Conservation (phyloP, 352 stramenopile genomes). For the Phytophthora kernoviae region DNA sequence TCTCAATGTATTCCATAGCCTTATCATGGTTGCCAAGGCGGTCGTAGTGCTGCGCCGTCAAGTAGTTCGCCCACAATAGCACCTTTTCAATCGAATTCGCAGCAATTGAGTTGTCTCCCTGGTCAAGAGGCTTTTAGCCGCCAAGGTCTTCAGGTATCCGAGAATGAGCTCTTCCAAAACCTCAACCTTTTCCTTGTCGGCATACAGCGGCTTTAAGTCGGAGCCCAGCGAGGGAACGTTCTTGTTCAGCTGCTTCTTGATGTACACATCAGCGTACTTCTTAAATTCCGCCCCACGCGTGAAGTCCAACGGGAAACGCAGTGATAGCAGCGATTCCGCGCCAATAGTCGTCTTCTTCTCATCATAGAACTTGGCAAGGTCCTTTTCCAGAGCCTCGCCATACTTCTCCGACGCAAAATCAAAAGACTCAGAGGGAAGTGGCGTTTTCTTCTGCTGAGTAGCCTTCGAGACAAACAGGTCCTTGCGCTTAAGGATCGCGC, state of each 20-base stretch:
- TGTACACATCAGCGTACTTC: conserved; percentile 55
- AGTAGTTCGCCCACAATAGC: conserved; percentile 92
- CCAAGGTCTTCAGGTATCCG: conserved; percentile 80
- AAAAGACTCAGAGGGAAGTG: conserved; percentile 51
- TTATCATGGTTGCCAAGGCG: conserved; percentile 84
- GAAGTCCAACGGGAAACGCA: conserved; percentile 93
- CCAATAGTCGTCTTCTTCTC: conserved; percentile 53
- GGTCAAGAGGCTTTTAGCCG: conserved; percentile 62
- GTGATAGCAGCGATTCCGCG: conserved; percentile 75
- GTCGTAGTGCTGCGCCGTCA: conserved; percentile 93
- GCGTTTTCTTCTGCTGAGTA: conserved; percentile 33
- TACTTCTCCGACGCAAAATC: conserved; percentile 56
- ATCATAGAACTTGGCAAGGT: conserved; percentile 61
- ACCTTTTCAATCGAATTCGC: conserved; percentile 37
- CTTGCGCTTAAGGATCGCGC: conserved; percentile 61
- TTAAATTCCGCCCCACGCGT: conserved; percentile 81
- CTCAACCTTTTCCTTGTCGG: conserved; percentile 56
- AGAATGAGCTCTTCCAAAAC: conserved; percentile 79
- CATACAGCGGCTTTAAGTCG: conserved; percentile 93
- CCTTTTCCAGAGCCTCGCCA: conserved; percentile 44
- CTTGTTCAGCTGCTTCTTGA: conserved; percentile 85
- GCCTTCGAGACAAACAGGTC: conserved; percentile 51
- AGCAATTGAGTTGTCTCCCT: conserved; percentile 36
- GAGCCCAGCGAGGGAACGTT: conserved; percentile 93
- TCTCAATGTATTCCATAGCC: conserved; percentile 91